Conservation (phyloP, 495 filamentous ascomycete species). For the Aspergillus diversus region DNA sequence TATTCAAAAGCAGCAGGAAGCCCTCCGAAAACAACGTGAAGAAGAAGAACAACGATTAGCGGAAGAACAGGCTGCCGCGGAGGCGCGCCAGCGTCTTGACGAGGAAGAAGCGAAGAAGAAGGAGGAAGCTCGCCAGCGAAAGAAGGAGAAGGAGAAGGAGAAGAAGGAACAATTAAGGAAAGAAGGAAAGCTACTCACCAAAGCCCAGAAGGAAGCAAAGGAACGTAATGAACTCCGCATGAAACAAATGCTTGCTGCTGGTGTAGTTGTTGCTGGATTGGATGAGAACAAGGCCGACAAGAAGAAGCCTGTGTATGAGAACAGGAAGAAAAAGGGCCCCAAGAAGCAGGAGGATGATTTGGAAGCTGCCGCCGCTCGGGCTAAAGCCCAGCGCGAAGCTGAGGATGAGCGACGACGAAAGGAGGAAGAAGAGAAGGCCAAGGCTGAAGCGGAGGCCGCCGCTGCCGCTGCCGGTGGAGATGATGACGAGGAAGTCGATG, state of each 20-base stretch:
- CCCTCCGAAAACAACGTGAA: constrained; percentile 71
- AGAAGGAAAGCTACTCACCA: constrained; percentile 93
- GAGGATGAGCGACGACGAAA: constrained; percentile 71
- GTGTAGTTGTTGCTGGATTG: constrained; percentile 74
- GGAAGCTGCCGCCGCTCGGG: constrained; percentile 64
- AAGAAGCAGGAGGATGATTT: constrained; percentile 74
- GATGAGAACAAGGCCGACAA: constrained; percentile 66
- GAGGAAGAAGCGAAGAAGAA: constrained; percentile 76
- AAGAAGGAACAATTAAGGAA: constrained; percentile 93
- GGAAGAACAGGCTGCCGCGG: constrained; percentile 74
- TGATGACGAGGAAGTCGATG: constrained; percentile 68
- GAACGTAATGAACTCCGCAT: constrained; percentile 81
- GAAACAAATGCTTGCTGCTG: constrained; percentile 91
- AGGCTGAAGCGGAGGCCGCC: constrained; percentile 58
- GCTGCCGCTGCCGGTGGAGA: constrained; percentile 62
- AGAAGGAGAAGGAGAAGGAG: constrained; percentile 95
- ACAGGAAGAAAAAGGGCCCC: constrained; percentile 74
- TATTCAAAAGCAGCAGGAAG: constrained; percentile 92
- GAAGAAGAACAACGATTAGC: constrained; percentile 67
- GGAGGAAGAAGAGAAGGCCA: constrained; percentile 64
- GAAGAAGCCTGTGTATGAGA: constrained; percentile 74
- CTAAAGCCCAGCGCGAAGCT: constrained; percentile 63
- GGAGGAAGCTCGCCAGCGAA: constrained; percentile 74
- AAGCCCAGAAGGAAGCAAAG: constrained; percentile 88
- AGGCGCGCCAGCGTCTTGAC: constrained; percentile 67